Conservation (phyloP, 176 grass and related monocot genomes). For the Ananas comosus region DNA sequence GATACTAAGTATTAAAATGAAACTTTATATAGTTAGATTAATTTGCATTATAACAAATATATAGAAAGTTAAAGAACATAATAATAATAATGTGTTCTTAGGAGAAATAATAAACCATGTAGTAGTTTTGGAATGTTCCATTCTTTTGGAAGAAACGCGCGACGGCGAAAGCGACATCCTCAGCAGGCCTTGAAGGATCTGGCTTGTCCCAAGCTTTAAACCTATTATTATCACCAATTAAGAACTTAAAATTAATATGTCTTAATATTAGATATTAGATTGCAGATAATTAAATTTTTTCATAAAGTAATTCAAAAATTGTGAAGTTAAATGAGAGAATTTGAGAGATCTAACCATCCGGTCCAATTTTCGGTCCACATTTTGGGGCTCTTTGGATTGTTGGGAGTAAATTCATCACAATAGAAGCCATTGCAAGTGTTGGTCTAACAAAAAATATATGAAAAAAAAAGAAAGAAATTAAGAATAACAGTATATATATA, state of each 20-base stretch:
- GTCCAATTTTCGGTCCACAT: conserved; percentile 95
- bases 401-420: conserved; percentile 54
- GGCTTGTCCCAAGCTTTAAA: conserved; percentile 78
- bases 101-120: conserved; percentile 45
- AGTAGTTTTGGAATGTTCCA: conserved; percentile 70
- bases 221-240: conserved; percentile 25
- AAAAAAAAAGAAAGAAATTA: no score
- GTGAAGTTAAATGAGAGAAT: background rate
- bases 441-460: conserved; percentile 24
- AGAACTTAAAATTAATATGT: background rate
- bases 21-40: background rate
- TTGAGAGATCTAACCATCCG: conserved; percentile 39
- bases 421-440: conserved; percentile 86
- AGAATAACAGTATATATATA: no score
- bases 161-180: conserved; percentile 58
- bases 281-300: background rate
- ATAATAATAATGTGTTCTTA: background rate
- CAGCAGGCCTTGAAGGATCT: conserved; percentile 41
- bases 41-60: no score
- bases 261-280: no score
- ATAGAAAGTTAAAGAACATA: background rate
- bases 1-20: conserved; percentile 38
- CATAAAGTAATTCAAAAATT: background rate
- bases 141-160: conserved; percentile 79
- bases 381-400: conserved; percentile 53